These are phyloP conservation scores for Neurospora crassa DNA, from an alignment of 2,329 filamentous ascomycete genomes.

Conservation along the genomic window DNA sequence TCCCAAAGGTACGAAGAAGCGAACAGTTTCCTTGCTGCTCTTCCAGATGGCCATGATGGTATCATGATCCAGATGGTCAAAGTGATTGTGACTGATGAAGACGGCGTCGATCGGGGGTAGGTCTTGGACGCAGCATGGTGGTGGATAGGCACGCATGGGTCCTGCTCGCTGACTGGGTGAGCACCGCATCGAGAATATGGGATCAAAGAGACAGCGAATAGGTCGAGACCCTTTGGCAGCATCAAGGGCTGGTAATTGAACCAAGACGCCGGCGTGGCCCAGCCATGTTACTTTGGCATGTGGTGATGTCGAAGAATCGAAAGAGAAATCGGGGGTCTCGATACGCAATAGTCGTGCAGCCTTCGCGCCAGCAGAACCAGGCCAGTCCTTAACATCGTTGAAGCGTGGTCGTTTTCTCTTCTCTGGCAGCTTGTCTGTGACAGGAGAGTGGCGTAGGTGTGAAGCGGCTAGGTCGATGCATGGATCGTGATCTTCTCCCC, in stretches of 20 bases:
- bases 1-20: conserved; percentile 60
- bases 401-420: conserved; percentile 9
- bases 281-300: conserved; percentile 53
- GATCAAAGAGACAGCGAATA: conserved; percentile 35
- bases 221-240: conserved; percentile 23
- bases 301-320: background rate
- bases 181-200: conserved; percentile 40
- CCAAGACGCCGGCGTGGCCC: conserved; percentile 63
- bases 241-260: conserved; percentile 49
- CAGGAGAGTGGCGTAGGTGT: conserved; percentile 4
- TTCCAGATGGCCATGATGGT: conserved; percentile 32
- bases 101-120: conserved; percentile 42
- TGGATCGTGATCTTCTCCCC: conserved; percentile 15
- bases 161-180: conserved; percentile 35
- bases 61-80: conserved; percentile 41
- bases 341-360: conserved; percentile 13
- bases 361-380: conserved; percentile 9
- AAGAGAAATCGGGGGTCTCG: conserved; percentile 17
- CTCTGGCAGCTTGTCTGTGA: background rate
- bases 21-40: conserved; percentile 26
- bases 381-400: conserved; percentile 9
- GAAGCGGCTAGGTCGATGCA: conserved; percentile 15
- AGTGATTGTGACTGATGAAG: conserved; percentile 46
- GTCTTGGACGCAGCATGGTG: conserved; percentile 38
- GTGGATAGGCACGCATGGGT: conserved; percentile 40